A percentile compares a stretch with the other conserved stretches of the same genome.
These are phyloP conservation scores for Barbarea vulgaris DNA, from an alignment of 345 rosid genomes.

Conservation along the genomic window DNA sequence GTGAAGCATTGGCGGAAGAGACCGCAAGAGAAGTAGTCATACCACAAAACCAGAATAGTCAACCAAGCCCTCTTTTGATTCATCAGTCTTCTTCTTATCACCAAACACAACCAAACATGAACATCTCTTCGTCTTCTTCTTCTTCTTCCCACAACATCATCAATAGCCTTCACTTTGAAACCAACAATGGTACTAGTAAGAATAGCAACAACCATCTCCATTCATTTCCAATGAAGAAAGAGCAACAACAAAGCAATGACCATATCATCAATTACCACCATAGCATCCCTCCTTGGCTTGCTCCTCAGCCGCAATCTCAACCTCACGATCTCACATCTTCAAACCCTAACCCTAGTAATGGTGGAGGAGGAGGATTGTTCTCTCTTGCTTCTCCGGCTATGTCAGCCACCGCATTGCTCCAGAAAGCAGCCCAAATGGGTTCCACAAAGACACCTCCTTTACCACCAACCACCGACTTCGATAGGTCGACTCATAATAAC, in stretches of 20 bases:
- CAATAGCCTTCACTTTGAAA: slow-evolving; percentile 49
- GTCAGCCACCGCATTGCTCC: slow-evolving; percentile 93
- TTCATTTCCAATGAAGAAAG: slow-evolving; percentile 54
- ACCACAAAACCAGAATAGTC: slow-evolving; percentile 35
- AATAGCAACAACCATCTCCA: slow-evolving; percentile 36
- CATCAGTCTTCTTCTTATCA: slow-evolving; percentile 24
- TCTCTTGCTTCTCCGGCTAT: slow-evolving; percentile 55
- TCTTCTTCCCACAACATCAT: slow-evolving; percentile 28
- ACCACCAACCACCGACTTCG: slow-evolving; percentile 40
- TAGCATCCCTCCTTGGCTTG: slow-evolving; percentile 61
- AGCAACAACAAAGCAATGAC: slow-evolving; percentile 45
- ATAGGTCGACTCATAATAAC: slow-evolving; percentile 33
- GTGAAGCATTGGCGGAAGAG: slow-evolving; percentile 91
- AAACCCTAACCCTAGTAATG: slow-evolving; percentile 66
- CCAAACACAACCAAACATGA: slow-evolving; percentile 33
- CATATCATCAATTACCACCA: slow-evolving; percentile 31
- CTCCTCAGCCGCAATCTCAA: slow-evolving; percentile 42
- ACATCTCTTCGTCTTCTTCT: slow-evolving; percentile 30
- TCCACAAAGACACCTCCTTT: slow-evolving; percentile 50
- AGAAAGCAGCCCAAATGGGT: slow-evolving; percentile 90
- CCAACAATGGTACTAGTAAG: slow-evolving; percentile 29
- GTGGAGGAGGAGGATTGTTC: slow-evolving; percentile 41
- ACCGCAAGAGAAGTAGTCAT: slow-evolving; percentile 59
- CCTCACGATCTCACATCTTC: slow-evolving; percentile 40
- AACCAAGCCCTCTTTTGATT: slow-evolving; percentile 32